Conservation (phyloP, 163 green algal genomes). For the Scenedesmus sp. region DNA sequence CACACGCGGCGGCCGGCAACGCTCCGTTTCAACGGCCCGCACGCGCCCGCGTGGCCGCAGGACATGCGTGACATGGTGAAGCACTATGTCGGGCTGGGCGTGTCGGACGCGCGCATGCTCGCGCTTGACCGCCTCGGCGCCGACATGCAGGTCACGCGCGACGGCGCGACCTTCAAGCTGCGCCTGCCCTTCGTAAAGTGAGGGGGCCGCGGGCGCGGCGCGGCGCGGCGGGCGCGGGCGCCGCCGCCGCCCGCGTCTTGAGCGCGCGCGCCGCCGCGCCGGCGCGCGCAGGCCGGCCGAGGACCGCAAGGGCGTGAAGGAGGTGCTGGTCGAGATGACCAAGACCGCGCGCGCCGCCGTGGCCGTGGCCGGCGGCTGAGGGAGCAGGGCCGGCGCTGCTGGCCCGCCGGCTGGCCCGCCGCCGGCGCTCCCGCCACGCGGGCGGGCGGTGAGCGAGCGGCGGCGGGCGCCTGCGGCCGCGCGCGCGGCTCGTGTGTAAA, state of each 20-base stretch:
- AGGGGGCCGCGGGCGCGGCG: not conserved
- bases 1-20: too few relatives aligned
- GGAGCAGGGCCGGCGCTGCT: too few relatives aligned
- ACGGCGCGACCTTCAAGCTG: constrained; percentile 54
- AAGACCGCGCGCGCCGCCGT: constrained; percentile 53
- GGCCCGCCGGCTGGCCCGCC: too few relatives aligned
- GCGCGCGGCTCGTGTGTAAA: too few relatives aligned
- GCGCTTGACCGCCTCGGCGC: constrained; percentile 72
- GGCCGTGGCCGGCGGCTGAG: not conserved
- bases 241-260: too few relatives aligned
- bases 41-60: too few relatives aligned
- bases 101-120: constrained; percentile 60
- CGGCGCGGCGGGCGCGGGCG: not conserved
- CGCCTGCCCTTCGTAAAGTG: constrained; percentile 56
- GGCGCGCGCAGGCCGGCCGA: constrained; percentile 52
- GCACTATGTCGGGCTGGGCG: constrained; percentile 63
- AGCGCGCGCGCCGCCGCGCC: too few relatives aligned
- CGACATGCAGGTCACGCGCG: constrained; percentile 47
- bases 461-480: too few relatives aligned
- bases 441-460: too few relatives aligned
- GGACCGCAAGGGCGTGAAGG: constrained; percentile 70
- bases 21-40: too few relatives aligned
- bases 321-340: constrained; percentile 75
- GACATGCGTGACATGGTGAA: constrained; percentile 68
- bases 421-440: too few relatives aligned